A percentile compares a stretch with the other conserved stretches of the same genome.
phyloP scores from a whole-genome alignment of 2,329 filamentous ascomycete species.

The Monilinia aucupariae region DNA sequence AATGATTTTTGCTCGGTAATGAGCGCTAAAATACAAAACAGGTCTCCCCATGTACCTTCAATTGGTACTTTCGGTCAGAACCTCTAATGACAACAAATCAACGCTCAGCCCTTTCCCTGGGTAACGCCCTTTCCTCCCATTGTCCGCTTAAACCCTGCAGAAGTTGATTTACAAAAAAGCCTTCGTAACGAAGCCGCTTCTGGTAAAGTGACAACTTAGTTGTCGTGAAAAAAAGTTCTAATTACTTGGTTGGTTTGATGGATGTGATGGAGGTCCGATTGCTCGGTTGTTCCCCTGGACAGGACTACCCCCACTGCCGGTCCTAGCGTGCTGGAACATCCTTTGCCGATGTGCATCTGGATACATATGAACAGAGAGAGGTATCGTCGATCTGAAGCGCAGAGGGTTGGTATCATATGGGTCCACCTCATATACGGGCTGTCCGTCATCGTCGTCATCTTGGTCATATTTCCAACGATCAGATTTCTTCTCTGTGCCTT shows the following conservation, averaged over 20 bases:
- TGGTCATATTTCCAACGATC: slow-evolving; percentile 85
- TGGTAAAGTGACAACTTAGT: slow-evolving; percentile 13
- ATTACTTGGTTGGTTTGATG: slow-evolving; percentile 19
- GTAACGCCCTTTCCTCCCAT: slow-evolving; percentile 30
- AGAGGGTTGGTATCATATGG: slow-evolving; percentile 57
- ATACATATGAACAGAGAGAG: slow-evolving; percentile 29
- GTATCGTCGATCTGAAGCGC: slow-evolving; percentile 50
- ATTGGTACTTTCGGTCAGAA: slow-evolving; percentile 17
- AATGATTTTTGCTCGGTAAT: slow-evolving; percentile 20
- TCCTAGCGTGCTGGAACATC: slow-evolving; percentile 19
- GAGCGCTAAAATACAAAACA: slow-evolving; percentile 33
- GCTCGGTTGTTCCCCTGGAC: slow-evolving; percentile 22
- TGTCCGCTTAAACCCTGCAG: slow-evolving; percentile 25
- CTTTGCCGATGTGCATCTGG: slow-evolving; percentile 27
- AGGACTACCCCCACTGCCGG: slow-evolving; percentile 21
- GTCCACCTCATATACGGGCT: slow-evolving; percentile 69
- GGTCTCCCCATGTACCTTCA: slow-evolving; percentile 21
- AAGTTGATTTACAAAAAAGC: slow-evolving; percentile 29
- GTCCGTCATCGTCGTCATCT: slow-evolving; percentile 77
- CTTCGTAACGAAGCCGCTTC: slow-evolving; percentile 11
- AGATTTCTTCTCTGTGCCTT: slow-evolving; percentile 44
- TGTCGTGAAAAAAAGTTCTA: slow-evolving; percentile 25
- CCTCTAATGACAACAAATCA: slow-evolving; percentile 28
- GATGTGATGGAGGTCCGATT: slow-evolving; percentile 21
- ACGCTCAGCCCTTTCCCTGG: slow-evolving; percentile 29